Evolutionary conservation across 2,329 filamentous ascomycete genomes (phyloP).

Genomic region (Penicillium sp.): DNA sequence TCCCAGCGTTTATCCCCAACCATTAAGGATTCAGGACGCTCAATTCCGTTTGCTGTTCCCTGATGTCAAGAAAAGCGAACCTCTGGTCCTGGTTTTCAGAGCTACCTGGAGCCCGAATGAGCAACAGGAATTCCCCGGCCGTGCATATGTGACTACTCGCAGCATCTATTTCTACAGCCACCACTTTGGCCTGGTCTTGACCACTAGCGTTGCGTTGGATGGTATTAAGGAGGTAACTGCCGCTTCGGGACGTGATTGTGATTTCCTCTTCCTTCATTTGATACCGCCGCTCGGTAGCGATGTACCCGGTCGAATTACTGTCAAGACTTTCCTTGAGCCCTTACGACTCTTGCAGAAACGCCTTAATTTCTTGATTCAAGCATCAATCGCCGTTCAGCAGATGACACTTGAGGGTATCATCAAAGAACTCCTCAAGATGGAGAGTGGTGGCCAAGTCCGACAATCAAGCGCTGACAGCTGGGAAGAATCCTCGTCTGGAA

Average conservation of each 20-base stretch:
- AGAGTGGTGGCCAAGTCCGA: conserved; percentile 52
- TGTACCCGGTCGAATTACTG: conserved; percentile 67
- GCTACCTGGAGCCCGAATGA: conserved; percentile 80
- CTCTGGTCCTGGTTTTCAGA: conserved; percentile 83
- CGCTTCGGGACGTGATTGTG: conserved; percentile 82
- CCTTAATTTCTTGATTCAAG: conserved; percentile 77
- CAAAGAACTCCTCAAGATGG: conserved; percentile 66
- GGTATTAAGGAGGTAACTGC: conserved; percentile 83
- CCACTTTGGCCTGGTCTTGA: conserved; percentile 82
- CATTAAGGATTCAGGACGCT: conserved; percentile 78
- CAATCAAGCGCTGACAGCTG: conserved; percentile 81
- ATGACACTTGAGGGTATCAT: conserved; percentile 65
- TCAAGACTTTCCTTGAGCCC: conserved; percentile 91
- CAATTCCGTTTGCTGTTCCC: conserved; percentile 93
- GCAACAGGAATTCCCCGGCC: conserved; percentile 70
- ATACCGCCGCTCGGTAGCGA: conserved; percentile 57
- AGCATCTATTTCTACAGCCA: conserved; percentile 97
- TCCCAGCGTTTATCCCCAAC: conserved; percentile 71
- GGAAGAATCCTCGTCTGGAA: conserved; percentile 66
- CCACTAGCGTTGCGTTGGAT: conserved; percentile 68
- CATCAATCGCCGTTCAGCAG: conserved; percentile 66
- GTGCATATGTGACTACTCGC: conserved; percentile 79
- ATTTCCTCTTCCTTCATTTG: conserved; percentile 82
- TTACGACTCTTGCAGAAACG: conserved; percentile 74
- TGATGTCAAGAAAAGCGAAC: conserved; percentile 67